Percentiles rank a stretch among this genome's conserved stretches.
phyloP scores from a whole-genome alignment of 2,329 filamentous ascomycete species.

The Dactylellina sp. region DNA sequence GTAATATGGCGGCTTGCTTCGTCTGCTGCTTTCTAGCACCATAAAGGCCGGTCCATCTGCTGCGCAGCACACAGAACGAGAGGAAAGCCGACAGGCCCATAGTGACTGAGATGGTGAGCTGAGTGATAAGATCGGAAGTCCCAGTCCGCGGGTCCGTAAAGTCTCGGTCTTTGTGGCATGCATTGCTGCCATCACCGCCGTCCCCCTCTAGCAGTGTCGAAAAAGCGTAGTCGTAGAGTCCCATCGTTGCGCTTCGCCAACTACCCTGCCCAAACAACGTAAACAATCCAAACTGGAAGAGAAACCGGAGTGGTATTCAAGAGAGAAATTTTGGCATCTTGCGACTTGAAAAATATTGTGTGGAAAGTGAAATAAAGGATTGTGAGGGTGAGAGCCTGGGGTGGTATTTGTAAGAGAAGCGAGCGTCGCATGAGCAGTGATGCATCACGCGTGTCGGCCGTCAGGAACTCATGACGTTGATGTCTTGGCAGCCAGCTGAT shows the following conservation, averaged over 20 bases:
- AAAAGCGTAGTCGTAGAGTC: slow-evolving; percentile 52
- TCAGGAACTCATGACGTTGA: slow-evolving; percentile 42
- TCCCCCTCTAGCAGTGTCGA: slow-evolving; percentile 48
- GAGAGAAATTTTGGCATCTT: slow-evolving; percentile 30
- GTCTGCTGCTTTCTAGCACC: slow-evolving; percentile 84
- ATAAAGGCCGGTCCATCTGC: slow-evolving; percentile 91
- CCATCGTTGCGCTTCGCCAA: slow-evolving; percentile 23
- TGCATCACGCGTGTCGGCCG: slow-evolving; percentile 40
- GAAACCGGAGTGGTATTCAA: slow-evolving; percentile 5
- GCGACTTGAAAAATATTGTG: slow-evolving; percentile 10
- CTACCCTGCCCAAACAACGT: background rate
- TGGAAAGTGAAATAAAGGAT: slow-evolving; percentile 14
- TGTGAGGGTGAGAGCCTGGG: slow-evolving; percentile 5
- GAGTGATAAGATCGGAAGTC: slow-evolving; percentile 67
- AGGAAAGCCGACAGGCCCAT: slow-evolving; percentile 79
- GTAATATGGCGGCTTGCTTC: slow-evolving; percentile 72
- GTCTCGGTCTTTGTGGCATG: slow-evolving; percentile 59
- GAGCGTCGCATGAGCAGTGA: slow-evolving; percentile 38
- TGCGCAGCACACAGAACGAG: slow-evolving; percentile 83
- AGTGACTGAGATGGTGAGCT: slow-evolving; percentile 77
- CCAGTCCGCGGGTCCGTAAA: slow-evolving; percentile 61
- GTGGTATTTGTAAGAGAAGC: slow-evolving; percentile 1
- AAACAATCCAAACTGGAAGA: slow-evolving; percentile 15
- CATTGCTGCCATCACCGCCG: slow-evolving; percentile 25
- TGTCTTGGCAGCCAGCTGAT: slow-evolving; percentile 40